These are phyloP conservation scores for Arabidopsis suecica DNA, from an alignment of 345 rosid species.

Conservation along the genomic window DNA sequence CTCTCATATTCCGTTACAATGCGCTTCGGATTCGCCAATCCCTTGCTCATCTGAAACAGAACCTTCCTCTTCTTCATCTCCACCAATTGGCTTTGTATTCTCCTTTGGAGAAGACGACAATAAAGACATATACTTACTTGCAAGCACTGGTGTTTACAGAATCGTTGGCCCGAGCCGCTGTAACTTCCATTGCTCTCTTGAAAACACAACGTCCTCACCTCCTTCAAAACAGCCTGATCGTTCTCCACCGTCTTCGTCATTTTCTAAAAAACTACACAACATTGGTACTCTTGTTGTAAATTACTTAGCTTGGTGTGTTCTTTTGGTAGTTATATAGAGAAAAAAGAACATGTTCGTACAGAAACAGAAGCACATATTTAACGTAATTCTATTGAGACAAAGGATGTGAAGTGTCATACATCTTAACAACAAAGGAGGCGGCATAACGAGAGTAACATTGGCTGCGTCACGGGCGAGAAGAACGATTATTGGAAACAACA, in stretches of 20 bases:
- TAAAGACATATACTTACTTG: slow-evolving; percentile 65
- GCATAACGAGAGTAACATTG: too few species aligned
- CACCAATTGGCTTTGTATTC: slow-evolving; percentile 67
- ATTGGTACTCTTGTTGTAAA: neutral
- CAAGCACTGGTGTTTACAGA: slow-evolving; percentile 77
- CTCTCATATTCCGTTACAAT: slow-evolving; percentile 57
- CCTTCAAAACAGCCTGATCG: slow-evolving; percentile 50
- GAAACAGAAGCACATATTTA: neutral
- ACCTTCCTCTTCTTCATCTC: slow-evolving; percentile 55
- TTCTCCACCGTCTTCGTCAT: slow-evolving; percentile 50
- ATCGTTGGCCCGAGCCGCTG: slow-evolving; percentile 85
- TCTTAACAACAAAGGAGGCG: too few species aligned
- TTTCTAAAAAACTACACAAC: slow-evolving; percentile 1
- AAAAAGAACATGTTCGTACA: slow-evolving; percentile 17
- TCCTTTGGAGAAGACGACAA: slow-evolving; percentile 84
- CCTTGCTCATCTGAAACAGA: slow-evolving; percentile 51
- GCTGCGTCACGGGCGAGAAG: too few species aligned
- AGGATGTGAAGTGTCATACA: neutral
- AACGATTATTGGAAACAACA: too few species aligned
- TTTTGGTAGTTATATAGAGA: slow-evolving; percentile 11
- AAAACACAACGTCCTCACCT: slow-evolving; percentile 48
- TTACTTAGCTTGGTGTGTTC: slow-evolving; percentile 16
- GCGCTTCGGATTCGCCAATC: slow-evolving; percentile 70
- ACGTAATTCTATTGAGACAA: neutral
- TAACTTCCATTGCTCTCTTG: slow-evolving; percentile 73